phyloP scores from a whole-genome alignment of 345 rosid species.

The sweet orange (Citrus sinensis) region DVS_A1.0 CM039161.1:20847501-20848000 shows the following conservation, averaged over 20 bases:
- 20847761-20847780: slow-evolving; percentile 5
- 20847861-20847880: slow-evolving; percentile 8
- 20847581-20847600: not conserved
- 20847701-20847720: not conserved
- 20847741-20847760: slow-evolving; percentile 1
- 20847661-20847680: not conserved
- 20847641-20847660: not conserved
- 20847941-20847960: not conserved
- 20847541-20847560: not conserved
- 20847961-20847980: not conserved
- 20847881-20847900: slow-evolving; percentile 10
- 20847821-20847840: not conserved
- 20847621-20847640: not conserved
- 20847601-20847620: not conserved
- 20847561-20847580: not conserved
- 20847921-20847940: not conserved
- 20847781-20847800: slow-evolving; percentile 5
- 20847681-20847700: not conserved
- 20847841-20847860: not conserved
- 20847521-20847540: not conserved
- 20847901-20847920: slow-evolving; percentile 12
- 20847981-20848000: not conserved
- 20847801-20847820: not conserved
- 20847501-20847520: too few species aligned
- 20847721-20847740: not conserved